Base-by-base conservation (phyloP, 495 filamentous ascomycete genomes). In the Tuber melanosporum region DNA sequence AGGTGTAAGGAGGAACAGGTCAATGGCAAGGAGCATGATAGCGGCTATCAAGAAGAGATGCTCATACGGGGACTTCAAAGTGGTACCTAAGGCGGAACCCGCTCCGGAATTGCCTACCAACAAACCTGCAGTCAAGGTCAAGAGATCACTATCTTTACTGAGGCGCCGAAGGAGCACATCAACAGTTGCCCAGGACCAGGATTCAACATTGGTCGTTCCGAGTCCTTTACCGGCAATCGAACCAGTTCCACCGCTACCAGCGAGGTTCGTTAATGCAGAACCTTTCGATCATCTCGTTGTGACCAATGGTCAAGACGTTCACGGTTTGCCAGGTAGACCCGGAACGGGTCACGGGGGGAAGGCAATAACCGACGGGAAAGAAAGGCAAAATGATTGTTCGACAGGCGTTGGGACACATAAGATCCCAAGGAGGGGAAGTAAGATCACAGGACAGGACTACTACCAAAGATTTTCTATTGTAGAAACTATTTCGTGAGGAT, bases 361-460 rank as follows among this genome's bases (percentile, higher is more conserved):
- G 57, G 57, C 57, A 66, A 36, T 26, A 36, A 36, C 17, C 1
- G 57, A 36, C 26, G 57, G 26, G 14, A 66, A 36, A 6, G 57
- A 36, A 26, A 36, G 57, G 17, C 26, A 32, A 36, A 66, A 15
- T 14, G 57, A 19, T 66, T 66, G 36, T 36, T 19, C 17, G 26
- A 66, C 26, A 36, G 26, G 57, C 26, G 12, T 12, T 36, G 57
- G 57, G 57, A 6, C 57, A 36, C 14, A 14, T 36, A 26, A 4
- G 32, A 66, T 66, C 26, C 57, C 10, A 36, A 66, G 57, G 57
- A 66, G 77, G 15, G 78, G 75, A 46, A 81, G 79, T 39, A 81
- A 72, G 49, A 81, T 81, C 62, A 81, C 79, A 14, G 79, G 79
- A 14, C 79, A 81, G 72, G 79, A 81, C 39, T 81, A 81, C 42